Conservation (phyloP, 768 basidiomycete genomes). For the Pleurotus sapidus region DNA sequence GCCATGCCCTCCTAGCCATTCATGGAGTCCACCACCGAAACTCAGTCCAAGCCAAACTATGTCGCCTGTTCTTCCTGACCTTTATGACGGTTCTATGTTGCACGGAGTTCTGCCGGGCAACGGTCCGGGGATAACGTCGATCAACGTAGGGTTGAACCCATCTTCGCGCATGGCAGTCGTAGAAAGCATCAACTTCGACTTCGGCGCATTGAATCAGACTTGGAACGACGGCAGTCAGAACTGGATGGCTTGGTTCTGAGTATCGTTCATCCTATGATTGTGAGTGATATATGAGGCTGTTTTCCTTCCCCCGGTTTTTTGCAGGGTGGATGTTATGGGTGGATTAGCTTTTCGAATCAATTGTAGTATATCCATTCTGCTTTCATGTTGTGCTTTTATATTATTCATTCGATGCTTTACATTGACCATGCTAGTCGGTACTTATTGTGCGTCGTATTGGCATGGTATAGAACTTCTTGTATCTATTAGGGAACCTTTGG, state of each 20-base stretch:
- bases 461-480: too few relatives aligned
- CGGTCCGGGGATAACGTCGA: constrained; percentile 23
- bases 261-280: neutral
- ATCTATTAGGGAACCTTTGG: too few relatives aligned
- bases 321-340: too few relatives aligned
- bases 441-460: too few relatives aligned
- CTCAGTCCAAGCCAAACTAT: constrained; percentile 18
- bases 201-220: constrained; percentile 41
- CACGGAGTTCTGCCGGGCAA: constrained; percentile 23
- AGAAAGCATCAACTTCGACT: constrained; percentile 46
- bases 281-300: too few relatives aligned
- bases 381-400: too few relatives aligned
- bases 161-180: constrained; percentile 39
- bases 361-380: too few relatives aligned
- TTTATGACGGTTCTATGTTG: constrained; percentile 27
- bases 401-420: too few relatives aligned
- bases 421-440: too few relatives aligned
- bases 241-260: constrained; percentile 49
- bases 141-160: constrained; percentile 16
- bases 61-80: constrained; percentile 37
- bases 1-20: constrained; percentile 39
- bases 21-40: constrained; percentile 41
- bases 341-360: too few relatives aligned
- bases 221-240: constrained; percentile 29
- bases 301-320: too few relatives aligned